Conservation (phyloP, 2,329 filamentous ascomycete species). For the Colletotrichum sp. region DNA sequence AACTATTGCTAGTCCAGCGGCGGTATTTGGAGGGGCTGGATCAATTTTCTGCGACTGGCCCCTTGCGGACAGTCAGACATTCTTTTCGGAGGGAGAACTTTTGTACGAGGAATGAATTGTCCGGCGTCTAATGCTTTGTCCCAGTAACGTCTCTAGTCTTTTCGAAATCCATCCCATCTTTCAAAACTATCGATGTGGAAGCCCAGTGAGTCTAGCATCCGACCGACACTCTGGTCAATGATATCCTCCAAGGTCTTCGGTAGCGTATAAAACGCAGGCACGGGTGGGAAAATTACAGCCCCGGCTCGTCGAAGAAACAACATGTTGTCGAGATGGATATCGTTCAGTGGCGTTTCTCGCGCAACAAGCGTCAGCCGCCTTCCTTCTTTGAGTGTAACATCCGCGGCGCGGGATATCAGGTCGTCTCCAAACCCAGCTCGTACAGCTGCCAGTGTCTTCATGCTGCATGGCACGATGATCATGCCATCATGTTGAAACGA, state of each 20-base stretch:
- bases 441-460: slow-evolving; percentile 52
- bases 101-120: background rate
- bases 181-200: slow-evolving; percentile 44
- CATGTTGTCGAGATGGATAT: slow-evolving; percentile 54
- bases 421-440: slow-evolving; percentile 46
- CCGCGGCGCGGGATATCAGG: slow-evolving; percentile 48
- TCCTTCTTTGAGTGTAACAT: slow-evolving; percentile 51
- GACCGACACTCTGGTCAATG: slow-evolving; percentile 48
- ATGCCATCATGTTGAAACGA: slow-evolving; percentile 49
- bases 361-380: slow-evolving; percentile 41
- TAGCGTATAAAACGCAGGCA: slow-evolving; percentile 48
- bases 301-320: slow-evolving; percentile 37
- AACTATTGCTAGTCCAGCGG: background rate
- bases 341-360: slow-evolving; percentile 50
- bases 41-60: background rate
- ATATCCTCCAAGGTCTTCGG: slow-evolving; percentile 43
- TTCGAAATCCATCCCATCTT: slow-evolving; percentile 36
- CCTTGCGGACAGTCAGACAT: background rate
- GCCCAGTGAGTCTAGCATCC: slow-evolving; percentile 50
- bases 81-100: background rate
- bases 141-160: background rate
- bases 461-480: slow-evolving; percentile 52
- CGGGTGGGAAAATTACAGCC: slow-evolving; percentile 48
- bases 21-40: background rate
- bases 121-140: background rate